Evolutionary conservation across 768 basidiomycete genomes (phyloP).

Genomic region (Guyanaporus albipodus): DNA sequence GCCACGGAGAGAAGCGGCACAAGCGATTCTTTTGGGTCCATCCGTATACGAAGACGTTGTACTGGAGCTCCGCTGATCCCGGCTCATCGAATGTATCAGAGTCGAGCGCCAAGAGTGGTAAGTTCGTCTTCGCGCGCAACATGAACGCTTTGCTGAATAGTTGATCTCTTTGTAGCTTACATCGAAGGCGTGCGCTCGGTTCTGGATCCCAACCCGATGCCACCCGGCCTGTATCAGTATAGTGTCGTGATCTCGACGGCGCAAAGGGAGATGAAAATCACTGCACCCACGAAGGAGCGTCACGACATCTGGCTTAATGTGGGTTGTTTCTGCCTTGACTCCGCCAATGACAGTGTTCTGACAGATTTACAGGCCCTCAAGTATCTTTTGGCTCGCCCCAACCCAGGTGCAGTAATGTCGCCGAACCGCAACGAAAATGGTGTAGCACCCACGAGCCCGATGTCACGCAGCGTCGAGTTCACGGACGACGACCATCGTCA

Average conservation of each 20-base stretch:
- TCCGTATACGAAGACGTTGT: constrained; percentile 95
- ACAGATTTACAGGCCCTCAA: constrained; percentile 66
- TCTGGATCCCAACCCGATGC: constrained; percentile 95
- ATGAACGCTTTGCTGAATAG: constrained; percentile 6
- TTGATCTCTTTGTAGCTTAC: constrained; percentile 55
- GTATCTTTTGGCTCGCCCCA: constrained; percentile 82
- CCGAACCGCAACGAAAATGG: constrained; percentile 31
- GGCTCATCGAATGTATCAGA: constrained; percentile 84
- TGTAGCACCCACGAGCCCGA: constrained; percentile 45
- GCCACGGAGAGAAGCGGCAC: constrained; percentile 85
- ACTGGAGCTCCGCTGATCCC: constrained; percentile 96
- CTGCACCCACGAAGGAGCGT: constrained; percentile 91
- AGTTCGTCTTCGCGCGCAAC: constrained; percentile 33
- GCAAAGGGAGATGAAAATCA: constrained; percentile 96
- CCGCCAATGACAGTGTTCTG: constrained; percentile 7
- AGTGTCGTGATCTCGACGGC: constrained; percentile 91
- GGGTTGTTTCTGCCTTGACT: constrained; percentile 27
- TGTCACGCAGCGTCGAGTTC: constrained; percentile 39
- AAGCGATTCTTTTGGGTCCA: constrained; percentile 99
- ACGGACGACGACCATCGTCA: constrained; percentile 53
- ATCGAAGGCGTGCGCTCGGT: constrained; percentile 90
- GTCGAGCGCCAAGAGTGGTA: constrained; percentile 95
- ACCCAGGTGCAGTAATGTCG: constrained; percentile 21
- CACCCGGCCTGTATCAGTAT: constrained; percentile 88
- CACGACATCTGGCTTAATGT: constrained; percentile 98